Conservation (phyloP, 2,329 filamentous ascomycete genomes). For the Talaromyces sp. region DNA sequence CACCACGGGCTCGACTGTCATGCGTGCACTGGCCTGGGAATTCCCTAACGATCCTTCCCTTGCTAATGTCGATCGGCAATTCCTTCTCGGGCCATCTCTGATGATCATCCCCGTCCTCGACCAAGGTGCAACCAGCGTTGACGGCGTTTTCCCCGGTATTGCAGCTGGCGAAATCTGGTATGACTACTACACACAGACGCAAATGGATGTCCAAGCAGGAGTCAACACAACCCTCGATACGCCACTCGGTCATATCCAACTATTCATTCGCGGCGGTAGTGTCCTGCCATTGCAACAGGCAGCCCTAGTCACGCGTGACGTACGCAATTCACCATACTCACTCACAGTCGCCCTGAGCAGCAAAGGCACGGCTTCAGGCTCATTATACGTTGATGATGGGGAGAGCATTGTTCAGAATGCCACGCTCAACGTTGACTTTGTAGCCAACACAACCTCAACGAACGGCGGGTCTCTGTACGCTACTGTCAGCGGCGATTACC, state of each 20-base stretch:
- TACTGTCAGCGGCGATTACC: background rate
- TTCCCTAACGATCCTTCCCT: conserved; percentile 67
- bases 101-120: conserved; percentile 62
- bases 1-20: conserved; percentile 61
- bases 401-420: conserved; percentile 56
- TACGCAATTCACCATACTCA: conserved; percentile 60
- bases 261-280: conserved; percentile 65
- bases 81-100: conserved; percentile 62
- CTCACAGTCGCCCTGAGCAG: conserved; percentile 57
- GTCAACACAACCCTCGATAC: conserved; percentile 57
- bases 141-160: conserved; percentile 65
- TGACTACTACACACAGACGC: conserved; percentile 67
- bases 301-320: conserved; percentile 60
- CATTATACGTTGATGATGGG: conserved; percentile 71
- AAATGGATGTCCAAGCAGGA: conserved; percentile 47
- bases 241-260: conserved; percentile 63
- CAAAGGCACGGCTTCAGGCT: conserved; percentile 53
- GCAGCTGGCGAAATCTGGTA: conserved; percentile 62
- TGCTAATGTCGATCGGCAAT: conserved; percentile 63
- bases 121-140: conserved; percentile 56
- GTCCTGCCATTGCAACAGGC: conserved; percentile 65
- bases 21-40: conserved; percentile 69
- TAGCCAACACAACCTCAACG: conserved; percentile 18
- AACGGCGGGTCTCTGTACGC: background rate
- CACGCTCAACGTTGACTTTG: conserved; percentile 52